Conservation (phyloP, 352 stramenopile genomes). For the Phytophthora parvispora region DNA sequence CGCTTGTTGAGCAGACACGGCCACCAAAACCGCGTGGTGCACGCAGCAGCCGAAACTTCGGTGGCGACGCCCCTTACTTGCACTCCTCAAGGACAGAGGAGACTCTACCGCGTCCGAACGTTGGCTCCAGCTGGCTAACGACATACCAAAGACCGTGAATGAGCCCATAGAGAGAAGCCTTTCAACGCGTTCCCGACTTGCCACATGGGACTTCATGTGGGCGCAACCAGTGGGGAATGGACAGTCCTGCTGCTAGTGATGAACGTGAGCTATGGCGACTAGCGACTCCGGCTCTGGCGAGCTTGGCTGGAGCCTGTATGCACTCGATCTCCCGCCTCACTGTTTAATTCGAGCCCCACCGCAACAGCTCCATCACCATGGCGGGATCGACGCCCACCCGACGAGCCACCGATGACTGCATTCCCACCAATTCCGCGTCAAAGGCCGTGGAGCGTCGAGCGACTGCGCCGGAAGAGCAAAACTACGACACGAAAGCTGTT, state of each 20-base stretch:
- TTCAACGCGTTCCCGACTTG: not conserved
- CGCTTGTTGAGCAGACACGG: not conserved
- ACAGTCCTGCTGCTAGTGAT: constrained; percentile 20
- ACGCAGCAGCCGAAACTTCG: not conserved
- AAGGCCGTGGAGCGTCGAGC: constrained; percentile 15
- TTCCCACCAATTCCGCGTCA: not conserved
- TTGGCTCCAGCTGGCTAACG: constrained; percentile 13
- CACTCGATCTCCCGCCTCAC: constrained; percentile 8
- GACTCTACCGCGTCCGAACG: constrained; percentile 24
- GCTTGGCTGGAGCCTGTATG: constrained; percentile 12
- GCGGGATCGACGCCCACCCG: not conserved
- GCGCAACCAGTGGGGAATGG: constrained; percentile 30
- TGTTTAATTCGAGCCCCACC: constrained; percentile 19
- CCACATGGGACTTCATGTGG: constrained; percentile 25
- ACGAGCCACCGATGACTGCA: constrained; percentile 25
- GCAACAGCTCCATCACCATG: too few species aligned
- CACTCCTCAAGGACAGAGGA: constrained; percentile 13
- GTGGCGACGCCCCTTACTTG: constrained; percentile 13
- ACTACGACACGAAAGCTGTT: constrained; percentile 11
- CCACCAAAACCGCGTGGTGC: not conserved
- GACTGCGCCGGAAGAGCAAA: constrained; percentile 19
- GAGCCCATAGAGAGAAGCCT: constrained; percentile 12
- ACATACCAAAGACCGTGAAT: constrained; percentile 5
- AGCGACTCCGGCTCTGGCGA: constrained; percentile 29
- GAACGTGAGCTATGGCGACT: constrained; percentile 30